These are phyloP conservation scores for Adenanthera pavonina DNA, from an alignment of 306 rosid genomes.

Conservation along the genomic window DNA sequence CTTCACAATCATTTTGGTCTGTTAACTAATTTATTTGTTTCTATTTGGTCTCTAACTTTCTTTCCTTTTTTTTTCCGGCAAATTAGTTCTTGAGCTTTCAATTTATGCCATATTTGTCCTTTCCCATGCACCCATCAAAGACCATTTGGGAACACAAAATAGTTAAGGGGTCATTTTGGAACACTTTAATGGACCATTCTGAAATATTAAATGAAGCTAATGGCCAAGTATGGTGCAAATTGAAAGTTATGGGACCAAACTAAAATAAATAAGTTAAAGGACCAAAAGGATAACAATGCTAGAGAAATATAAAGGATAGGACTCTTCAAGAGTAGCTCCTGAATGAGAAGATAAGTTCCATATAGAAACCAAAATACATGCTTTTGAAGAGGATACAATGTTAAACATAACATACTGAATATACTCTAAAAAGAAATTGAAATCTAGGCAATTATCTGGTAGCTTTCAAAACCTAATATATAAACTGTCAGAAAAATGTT, in stretches of 20 bases:
- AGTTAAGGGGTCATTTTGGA: too few relatives aligned
- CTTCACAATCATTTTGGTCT: neutral
- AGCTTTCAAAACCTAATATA: neutral
- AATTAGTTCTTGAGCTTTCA: too few relatives aligned
- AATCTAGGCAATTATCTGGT: neutral
- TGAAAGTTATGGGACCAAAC: neutral
- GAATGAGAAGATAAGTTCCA: neutral
- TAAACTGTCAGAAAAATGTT: neutral
- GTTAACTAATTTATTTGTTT: neutral
- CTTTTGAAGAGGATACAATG: neutral
- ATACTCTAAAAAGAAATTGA: neutral
- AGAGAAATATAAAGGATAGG: conserved; percentile 10
- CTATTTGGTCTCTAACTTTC: neutral
- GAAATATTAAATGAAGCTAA: too few relatives aligned
- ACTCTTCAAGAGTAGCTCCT: conserved; percentile 11
- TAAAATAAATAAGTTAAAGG: neutral
- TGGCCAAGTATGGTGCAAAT: too few relatives aligned
- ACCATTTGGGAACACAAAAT: too few relatives aligned
- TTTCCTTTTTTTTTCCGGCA: too few relatives aligned
- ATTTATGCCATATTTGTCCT: too few relatives aligned
- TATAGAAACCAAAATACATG: conserved; percentile 1
- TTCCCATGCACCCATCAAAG: too few relatives aligned
- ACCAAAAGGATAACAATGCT: neutral
- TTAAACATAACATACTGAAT: neutral
- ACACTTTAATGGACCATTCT: too few relatives aligned